Evolutionary conservation across 1,284 basidiomycete genomes (phyloP).

Genomic region (Flammula alnicola): DNA sequence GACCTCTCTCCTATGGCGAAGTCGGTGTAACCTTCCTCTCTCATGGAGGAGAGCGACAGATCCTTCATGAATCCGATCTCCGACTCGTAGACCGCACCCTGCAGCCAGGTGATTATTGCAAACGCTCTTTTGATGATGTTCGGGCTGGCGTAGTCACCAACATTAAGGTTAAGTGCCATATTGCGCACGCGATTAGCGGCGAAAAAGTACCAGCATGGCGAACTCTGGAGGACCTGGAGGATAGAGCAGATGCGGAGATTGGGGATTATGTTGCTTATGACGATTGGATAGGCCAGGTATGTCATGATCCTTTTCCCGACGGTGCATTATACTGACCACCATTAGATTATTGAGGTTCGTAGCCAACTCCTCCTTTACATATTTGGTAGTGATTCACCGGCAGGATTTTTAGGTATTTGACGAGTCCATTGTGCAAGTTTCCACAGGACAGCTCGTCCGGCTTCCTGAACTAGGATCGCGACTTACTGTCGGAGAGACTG

Average conservation of each 20-base stretch:
- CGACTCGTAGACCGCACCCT: slow-evolving; percentile 82
- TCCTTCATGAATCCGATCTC: slow-evolving; percentile 72
- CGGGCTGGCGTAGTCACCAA: slow-evolving; percentile 79
- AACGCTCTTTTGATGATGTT: slow-evolving; percentile 74
- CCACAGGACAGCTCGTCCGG: slow-evolving; percentile 62
- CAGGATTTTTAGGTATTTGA: slow-evolving; percentile 71
- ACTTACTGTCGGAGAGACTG: slow-evolving; percentile 72
- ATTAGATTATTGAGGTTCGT: slow-evolving; percentile 42
- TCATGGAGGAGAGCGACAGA: slow-evolving; percentile 61
- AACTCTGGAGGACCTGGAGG: slow-evolving; percentile 62
- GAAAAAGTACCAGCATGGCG: slow-evolving; percentile 69
- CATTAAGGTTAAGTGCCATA: slow-evolving; percentile 62
- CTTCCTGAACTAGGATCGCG: slow-evolving; percentile 79
- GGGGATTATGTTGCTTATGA: slow-evolving; percentile 84
- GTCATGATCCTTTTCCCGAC: slow-evolving; percentile 26
- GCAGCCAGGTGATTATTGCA: slow-evolving; percentile 84
- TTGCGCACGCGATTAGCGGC: slow-evolving; percentile 79
- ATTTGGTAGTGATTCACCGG: slow-evolving; percentile 11
- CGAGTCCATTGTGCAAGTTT: slow-evolving; percentile 73
- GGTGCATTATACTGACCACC: slow-evolving; percentile 15
- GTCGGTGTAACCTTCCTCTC: slow-evolving; percentile 80
- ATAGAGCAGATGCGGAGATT: slow-evolving; percentile 64
- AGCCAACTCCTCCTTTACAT: background rate
- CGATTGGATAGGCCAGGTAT: slow-evolving; percentile 90
- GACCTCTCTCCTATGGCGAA: slow-evolving; percentile 79